Conservation (phyloP, 148 eudicot genomes). For the Amaranthus palmeri region DNA sequence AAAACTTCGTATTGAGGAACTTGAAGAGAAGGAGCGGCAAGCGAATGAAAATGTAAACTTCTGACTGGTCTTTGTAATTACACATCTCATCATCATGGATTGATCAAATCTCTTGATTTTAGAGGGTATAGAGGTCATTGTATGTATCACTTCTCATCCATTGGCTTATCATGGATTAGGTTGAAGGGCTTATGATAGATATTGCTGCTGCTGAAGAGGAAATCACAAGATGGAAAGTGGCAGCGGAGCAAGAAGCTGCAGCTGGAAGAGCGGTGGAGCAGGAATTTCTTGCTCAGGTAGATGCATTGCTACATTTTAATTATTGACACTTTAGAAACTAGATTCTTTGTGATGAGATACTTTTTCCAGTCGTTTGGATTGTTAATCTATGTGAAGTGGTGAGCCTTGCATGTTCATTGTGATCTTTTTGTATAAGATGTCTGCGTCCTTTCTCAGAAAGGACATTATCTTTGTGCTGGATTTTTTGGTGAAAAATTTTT, state of each 20-base stretch:
- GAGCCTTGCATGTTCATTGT: background rate
- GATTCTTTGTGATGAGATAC: background rate
- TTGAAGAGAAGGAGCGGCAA: conserved; percentile 87
- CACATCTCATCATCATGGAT: background rate
- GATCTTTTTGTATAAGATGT: background rate
- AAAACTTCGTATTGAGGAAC: conserved; percentile 76
- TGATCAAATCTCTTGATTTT: background rate
- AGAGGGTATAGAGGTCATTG: too few species aligned
- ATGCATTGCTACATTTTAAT: conserved; percentile 12
- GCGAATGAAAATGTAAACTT: conserved; percentile 78
- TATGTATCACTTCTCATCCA: background rate
- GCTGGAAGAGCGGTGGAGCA: conserved; percentile 94
- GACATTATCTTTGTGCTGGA: background rate
- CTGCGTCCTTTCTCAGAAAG: background rate
- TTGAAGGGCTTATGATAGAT: conserved; percentile 96
- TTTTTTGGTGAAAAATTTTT: too few species aligned
- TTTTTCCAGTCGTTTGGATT: background rate
- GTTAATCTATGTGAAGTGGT: background rate
- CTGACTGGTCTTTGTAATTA: background rate
- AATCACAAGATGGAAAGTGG: conserved; percentile 92
- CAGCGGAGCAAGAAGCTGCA: conserved; percentile 96
- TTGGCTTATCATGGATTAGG: conserved; percentile 33
- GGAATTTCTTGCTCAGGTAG: conserved; percentile 70
- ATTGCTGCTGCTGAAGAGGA: conserved; percentile 96
- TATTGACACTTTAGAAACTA: background rate